Percentiles rank a stretch among this genome's conserved stretches.
phyloP scores from a whole-genome alignment of 139 green algal genomes.

The Chara braunii region DNA sequence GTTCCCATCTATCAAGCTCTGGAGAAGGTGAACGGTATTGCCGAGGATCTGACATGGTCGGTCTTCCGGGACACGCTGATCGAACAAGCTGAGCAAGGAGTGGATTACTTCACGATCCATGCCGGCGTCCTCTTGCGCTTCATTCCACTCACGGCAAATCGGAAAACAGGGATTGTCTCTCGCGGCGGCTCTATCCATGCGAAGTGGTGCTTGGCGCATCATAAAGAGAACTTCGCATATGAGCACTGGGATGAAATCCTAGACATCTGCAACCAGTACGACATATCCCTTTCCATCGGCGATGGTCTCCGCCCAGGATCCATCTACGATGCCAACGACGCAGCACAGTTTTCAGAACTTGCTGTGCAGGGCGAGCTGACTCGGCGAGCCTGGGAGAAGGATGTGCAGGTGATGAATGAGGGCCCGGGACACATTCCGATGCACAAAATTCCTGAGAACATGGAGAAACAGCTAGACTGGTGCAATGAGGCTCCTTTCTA shows the following conservation, averaged over 20 bases:
- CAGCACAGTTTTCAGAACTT: constrained; percentile 92
- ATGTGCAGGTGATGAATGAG: constrained; percentile 98
- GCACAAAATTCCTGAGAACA: constrained; percentile 95
- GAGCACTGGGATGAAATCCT: constrained; percentile 97
- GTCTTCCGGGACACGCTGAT: constrained; percentile 88
- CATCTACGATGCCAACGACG: constrained; percentile 89
- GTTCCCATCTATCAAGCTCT: constrained; percentile 73
- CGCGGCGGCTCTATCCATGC: constrained; percentile 91
- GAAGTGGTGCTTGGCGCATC: constrained; percentile 58
- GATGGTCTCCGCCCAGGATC: constrained; percentile 77
- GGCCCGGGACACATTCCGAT: constrained; percentile 88
- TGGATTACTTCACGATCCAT: constrained; percentile 98
- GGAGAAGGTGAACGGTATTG: constrained; percentile 70
- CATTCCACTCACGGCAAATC: constrained; percentile 80
- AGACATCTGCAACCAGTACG: constrained; percentile 86
- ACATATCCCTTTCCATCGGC: constrained; percentile 82
- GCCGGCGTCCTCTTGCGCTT: constrained; percentile 83
- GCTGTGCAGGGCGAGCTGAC: constrained; percentile 89
- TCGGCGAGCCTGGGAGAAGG: constrained; percentile 76
- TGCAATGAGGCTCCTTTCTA: constrained; percentile 94
- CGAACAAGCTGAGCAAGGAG: constrained; percentile 80
- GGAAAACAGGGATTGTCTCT: constrained; percentile 89
- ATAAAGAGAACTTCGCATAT: constrained; percentile 93
- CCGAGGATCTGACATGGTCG: constrained; percentile 91
- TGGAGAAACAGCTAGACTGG: constrained; percentile 74